phyloP scores from a whole-genome alignment of 2,329 filamentous ascomycete genomes.

The Venturia effusa region DNA sequence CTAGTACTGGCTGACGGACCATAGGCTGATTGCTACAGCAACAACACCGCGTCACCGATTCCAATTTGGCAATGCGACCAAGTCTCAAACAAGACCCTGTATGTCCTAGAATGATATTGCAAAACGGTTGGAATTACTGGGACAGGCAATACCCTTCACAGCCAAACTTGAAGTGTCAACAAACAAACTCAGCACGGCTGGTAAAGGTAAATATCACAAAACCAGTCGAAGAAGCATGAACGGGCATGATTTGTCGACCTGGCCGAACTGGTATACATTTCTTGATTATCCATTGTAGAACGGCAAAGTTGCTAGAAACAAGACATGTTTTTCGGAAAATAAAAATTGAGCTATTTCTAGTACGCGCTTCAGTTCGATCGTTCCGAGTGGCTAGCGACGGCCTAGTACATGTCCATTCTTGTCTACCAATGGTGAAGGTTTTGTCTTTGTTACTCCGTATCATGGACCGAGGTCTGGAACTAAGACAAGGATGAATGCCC shows the following conservation, averaged over 20 bases:
- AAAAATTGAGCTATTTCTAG: background rate
- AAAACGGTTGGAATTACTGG: background rate
- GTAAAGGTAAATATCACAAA: background rate
- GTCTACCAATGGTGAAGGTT: no score
- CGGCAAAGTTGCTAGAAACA: no score
- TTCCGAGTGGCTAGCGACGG: no score
- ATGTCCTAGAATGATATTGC: background rate
- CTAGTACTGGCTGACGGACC: background rate
- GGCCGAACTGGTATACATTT: no score
- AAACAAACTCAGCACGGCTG: background rate
- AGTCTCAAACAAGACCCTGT: background rate
- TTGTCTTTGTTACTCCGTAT: no score
- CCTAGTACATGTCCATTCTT: no score
- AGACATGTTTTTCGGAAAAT: no score
- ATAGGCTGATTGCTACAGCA: background rate
- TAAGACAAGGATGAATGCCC: background rate
- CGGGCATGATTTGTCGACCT: background rate
- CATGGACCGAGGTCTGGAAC: no score
- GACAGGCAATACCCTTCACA: background rate
- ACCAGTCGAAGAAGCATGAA: background rate
- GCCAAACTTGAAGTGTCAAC: background rate
- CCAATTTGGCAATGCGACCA: background rate
- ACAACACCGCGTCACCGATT: background rate
- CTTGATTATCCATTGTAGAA: no score
- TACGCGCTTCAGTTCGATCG: no score